These are phyloP conservation scores for Annulohypoxylon stygium DNA, from an alignment of 495 filamentous ascomycete species.

Conservation along the genomic window DNA sequence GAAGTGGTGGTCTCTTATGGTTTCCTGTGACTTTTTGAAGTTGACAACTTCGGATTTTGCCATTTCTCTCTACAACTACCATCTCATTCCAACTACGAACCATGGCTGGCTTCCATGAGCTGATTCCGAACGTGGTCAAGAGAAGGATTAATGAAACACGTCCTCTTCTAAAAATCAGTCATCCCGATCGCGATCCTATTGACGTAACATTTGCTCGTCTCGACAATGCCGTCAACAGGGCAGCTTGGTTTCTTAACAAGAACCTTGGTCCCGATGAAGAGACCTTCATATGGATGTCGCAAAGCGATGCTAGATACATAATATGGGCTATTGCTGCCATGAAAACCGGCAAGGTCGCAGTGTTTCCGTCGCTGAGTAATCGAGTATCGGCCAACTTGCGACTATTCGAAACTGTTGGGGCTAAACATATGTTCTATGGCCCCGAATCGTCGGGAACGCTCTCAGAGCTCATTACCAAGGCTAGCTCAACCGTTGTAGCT, in stretches of 20 bases:
- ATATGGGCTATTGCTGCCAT: slow-evolving; percentile 46
- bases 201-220: slow-evolving; percentile 40
- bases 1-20: not conserved
- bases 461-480: slow-evolving; percentile 30
- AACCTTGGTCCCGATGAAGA: slow-evolving; percentile 41
- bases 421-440: slow-evolving; percentile 42
- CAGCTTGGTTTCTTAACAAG: slow-evolving; percentile 45
- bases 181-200: slow-evolving; percentile 39
- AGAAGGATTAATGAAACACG: slow-evolving; percentile 35
- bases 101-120: slow-evolving; percentile 46
- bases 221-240: slow-evolving; percentile 46
- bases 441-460: slow-evolving; percentile 40
- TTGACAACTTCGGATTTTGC: not conserved
- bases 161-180: slow-evolving; percentile 38
- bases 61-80: not conserved
- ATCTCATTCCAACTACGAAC: slow-evolving; percentile 6
- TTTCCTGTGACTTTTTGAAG: not conserved
- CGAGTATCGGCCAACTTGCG: slow-evolving; percentile 42
- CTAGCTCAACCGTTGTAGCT: slow-evolving; percentile 25
- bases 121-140: slow-evolving; percentile 41
- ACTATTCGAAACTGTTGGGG: slow-evolving; percentile 39
- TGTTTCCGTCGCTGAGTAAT: slow-evolving; percentile 44
- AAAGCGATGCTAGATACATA: slow-evolving; percentile 43
- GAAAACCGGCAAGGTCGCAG: slow-evolving; percentile 46
- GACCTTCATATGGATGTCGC: slow-evolving; percentile 46